Base-by-base conservation (phyloP, 371 early-diverging fungal genomes). In the Lichtheimia ramosa region DNA sequence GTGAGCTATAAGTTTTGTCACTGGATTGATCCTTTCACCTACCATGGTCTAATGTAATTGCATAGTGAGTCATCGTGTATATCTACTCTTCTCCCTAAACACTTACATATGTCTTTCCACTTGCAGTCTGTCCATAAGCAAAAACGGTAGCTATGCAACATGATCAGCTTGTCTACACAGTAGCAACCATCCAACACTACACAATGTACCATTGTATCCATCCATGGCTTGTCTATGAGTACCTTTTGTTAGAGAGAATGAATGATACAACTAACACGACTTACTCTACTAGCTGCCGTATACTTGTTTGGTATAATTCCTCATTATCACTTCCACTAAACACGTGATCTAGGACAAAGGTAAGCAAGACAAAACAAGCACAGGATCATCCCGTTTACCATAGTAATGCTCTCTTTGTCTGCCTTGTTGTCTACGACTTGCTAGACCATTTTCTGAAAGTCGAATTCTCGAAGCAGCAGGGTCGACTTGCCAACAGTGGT, bases 101-200 rank as follows among this genome's bases (percentile, higher is more conserved):
- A 64, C 71, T 70, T 69, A 76, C 75, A 67, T 75, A 81, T 15
- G 93, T 93, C 65, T 93, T 95, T 23, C 95, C 93, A 66, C 85
- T 84, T 0, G 90, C 90, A 12, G 95, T 94, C 61, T 92, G 92
- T 2, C 91, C 91, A 79, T 89, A 91, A 1, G 89, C 89, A 67
- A 90, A 90, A 14, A 90, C 83, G 18, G 89, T 89, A 7, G 85
- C 88, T 88, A 56, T 39, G 51, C 13, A 50, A 21, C n/a, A 8
- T 3, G 20, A 1, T 20, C 7, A 46, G 39, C 20, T 21, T 50
- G 20, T 8, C n/a, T 13, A 18, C 13, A 43, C n/a, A 24, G 48
- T 1, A 0, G 3, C n/a, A 28, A 16, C 15, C 18, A 21, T 13
- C 5, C 16, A 25, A 25, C 5, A 25, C 25, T 2, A 57, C 54